Base-by-base conservation (phyloP, 306 rosid species). In the Coriaria nepalensis region DNA sequence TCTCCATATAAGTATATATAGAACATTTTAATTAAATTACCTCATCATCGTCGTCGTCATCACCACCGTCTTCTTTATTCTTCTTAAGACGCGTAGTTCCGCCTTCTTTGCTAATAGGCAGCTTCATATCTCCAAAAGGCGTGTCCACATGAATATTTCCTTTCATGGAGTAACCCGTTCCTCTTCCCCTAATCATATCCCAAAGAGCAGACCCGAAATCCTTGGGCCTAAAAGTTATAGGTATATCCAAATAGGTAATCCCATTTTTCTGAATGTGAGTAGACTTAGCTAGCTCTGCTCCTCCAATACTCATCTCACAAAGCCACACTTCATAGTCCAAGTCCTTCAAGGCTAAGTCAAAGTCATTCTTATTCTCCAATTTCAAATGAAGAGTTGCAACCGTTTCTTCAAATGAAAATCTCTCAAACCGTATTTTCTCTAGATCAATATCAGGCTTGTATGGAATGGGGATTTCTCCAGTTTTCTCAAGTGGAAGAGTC, bases 101-200 rank as follows among this genome's bases (percentile, higher is more conserved):
- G 6, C 94, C 96, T 67, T 77, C 94, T 69, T 73, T 92, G 80
- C 68, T 65, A 52, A 92, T 75, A 49, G 98, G 98, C 65, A 92
- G 60, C 58, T 92, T 81, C 96, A 85, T 85, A 50, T 78, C 62
- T 55, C 98, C 98, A 40, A 85, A 92, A 42, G 98, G 98, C 9
- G 94, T 92, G 59, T 92, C 94, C 35, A 78, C 94, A 71, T 79
- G 44, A 43, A 92, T 61, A 59, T 79, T 13, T 42, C 98, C 98
- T 60, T 78, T 92, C 50, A 92, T 48, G 69, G 70, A 47, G 70
- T 92, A 92, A 59, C 94, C 94, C 0, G 83, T 86, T 6, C 98
- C 96, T 64, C n/a, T 75, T 59, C 96, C 98, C 61, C 98, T 78
- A 12, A 92, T 85, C 88, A 92, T 92, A 64, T 85, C 94, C 98